Evolutionary conservation across 495 filamentous ascomycete genomes (phyloP).

Genomic region (Coniosporium apollinis): DNA sequence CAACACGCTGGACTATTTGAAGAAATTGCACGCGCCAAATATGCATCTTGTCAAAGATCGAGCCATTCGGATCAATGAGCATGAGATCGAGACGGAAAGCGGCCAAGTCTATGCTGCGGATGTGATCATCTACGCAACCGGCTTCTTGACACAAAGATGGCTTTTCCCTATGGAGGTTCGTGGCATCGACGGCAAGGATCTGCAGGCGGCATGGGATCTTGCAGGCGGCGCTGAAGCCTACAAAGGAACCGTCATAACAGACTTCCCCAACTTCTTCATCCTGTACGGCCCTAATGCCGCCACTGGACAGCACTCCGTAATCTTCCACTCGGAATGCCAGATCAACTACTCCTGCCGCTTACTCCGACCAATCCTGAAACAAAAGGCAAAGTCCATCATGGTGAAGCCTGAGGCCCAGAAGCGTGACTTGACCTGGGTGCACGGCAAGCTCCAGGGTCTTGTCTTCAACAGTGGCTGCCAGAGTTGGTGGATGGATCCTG

Average conservation of each 20-base stretch:
- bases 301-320: conserved; percentile 20
- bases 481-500: conserved; percentile 17
- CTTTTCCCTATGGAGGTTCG: conserved; percentile 19
- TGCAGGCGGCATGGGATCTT: conserved; percentile 14
- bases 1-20: conserved; percentile 17
- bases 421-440: conserved; percentile 11
- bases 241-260: conserved; percentile 16
- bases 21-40: conserved; percentile 14
- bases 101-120: conserved; percentile 15
- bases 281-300: conserved; percentile 21
- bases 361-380: conserved; percentile 13
- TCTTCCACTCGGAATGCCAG: conserved; percentile 22
- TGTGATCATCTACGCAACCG: conserved; percentile 19
- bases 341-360: conserved; percentile 20
- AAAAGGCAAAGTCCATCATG: conserved; percentile 9
- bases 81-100: conserved; percentile 10
- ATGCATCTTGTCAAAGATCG: conserved; percentile 16
- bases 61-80: conserved; percentile 10
- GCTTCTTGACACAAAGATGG: conserved; percentile 17
- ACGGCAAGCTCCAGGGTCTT: conserved; percentile 10
- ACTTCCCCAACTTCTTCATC: conserved; percentile 22
- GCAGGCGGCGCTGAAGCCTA: conserved; percentile 16
- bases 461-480: conserved; percentile 17
- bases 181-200: conserved; percentile 10
- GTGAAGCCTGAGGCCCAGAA: conserved; percentile 10